Conservation (phyloP, 306 rosid species). For the Pyrus bretschneideri region DNA sequence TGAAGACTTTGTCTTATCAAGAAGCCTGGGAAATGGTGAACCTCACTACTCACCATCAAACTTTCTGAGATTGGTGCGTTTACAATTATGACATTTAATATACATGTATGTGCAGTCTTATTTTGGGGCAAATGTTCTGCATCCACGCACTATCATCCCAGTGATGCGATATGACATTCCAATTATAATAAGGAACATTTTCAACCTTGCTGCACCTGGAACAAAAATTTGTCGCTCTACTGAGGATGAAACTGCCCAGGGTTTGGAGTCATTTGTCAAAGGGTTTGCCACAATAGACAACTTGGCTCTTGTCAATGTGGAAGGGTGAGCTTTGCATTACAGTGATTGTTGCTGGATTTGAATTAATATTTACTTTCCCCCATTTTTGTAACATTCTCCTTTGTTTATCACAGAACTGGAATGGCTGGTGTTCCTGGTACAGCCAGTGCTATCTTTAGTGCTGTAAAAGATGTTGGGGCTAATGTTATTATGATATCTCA, state of each 20-base stretch:
- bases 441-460: constrained; percentile 76
- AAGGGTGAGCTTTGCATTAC: constrained; percentile 66
- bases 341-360: constrained; percentile 5
- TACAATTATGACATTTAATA: constrained; percentile 22
- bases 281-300: constrained; percentile 99
- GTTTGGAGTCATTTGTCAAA: constrained; percentile 64
- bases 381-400: constrained; percentile 2
- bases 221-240: constrained; percentile 75
- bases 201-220: constrained; percentile 87
- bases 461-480: constrained; percentile 97
- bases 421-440: constrained; percentile 99
- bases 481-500: constrained; percentile 99
- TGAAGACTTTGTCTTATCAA: constrained; percentile 84
- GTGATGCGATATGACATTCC: constrained; percentile 88
- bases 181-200: constrained; percentile 81
- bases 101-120: constrained; percentile 62
- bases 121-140: constrained; percentile 99
- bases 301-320: constrained; percentile 91
- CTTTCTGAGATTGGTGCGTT: constrained; percentile 12
- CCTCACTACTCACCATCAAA: constrained; percentile 7
- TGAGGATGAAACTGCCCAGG: constrained; percentile 40
- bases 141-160: constrained; percentile 95
- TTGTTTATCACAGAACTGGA: constrained; percentile 64
- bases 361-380: not conserved
- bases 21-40: constrained; percentile 99